Conservation (phyloP, 2,329 filamentous ascomycete genomes). For the Knoxdaviesia capensis region DNA sequence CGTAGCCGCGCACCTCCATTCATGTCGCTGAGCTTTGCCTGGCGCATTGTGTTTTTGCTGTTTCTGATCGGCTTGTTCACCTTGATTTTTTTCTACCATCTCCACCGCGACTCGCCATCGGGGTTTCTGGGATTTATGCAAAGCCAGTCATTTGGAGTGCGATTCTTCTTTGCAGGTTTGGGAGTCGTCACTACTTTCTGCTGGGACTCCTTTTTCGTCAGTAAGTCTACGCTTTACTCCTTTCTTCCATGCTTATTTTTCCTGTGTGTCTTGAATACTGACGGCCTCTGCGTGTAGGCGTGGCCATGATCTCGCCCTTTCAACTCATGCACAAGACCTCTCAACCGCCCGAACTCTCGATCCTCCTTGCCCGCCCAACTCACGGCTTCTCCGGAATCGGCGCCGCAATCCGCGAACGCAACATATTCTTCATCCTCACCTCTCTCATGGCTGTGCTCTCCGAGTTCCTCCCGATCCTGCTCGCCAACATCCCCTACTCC, state of each 20-base stretch:
- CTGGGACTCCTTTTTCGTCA: conserved; percentile 19
- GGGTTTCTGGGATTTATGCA: conserved; percentile 15
- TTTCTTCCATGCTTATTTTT: conserved; percentile 1
- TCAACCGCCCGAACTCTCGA: conserved; percentile 15
- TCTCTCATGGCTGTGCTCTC: conserved; percentile 22
- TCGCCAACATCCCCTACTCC: conserved; percentile 27
- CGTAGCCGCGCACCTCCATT: conserved; percentile 10
- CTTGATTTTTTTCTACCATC: conserved; percentile 20
- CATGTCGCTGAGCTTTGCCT: conserved; percentile 14
- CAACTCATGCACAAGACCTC: conserved; percentile 16
- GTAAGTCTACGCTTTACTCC: conserved; percentile 8
- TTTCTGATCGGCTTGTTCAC: conserved; percentile 14
- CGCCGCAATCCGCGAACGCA: conserved; percentile 13
- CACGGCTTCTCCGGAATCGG: conserved; percentile 25
- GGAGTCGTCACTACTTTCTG: conserved; percentile 20
- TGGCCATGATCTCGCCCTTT: conserved; percentile 24
- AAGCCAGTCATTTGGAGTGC: conserved; percentile 19
- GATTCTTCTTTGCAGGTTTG: conserved; percentile 19
- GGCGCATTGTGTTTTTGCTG: conserved; percentile 12
- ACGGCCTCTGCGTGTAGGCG: too few species aligned
- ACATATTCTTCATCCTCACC: conserved; percentile 19
- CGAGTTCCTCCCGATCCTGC: conserved; percentile 27
- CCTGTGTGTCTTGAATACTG: too few species aligned
- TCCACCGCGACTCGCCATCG: conserved; percentile 5
- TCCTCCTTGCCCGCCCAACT: conserved; percentile 19